A percentile compares a stretch with the other conserved stretches of the same genome.
These are phyloP conservation scores for Roridomyces roridus DNA, from an alignment of 768 basidiomycete genomes.

Conservation along the genomic window DNA sequence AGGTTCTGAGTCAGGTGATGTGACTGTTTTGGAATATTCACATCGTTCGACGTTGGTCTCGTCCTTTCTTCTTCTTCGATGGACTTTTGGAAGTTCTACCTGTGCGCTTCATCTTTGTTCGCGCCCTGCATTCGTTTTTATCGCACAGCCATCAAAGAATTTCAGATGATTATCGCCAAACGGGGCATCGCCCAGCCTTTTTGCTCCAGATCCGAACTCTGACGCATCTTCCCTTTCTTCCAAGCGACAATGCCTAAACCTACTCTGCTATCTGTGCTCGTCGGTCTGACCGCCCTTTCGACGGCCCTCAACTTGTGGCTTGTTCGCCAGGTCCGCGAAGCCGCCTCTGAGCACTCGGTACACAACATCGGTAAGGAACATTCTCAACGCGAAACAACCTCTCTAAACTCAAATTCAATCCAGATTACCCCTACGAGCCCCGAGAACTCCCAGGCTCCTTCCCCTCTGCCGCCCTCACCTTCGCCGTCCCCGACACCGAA, in stretches of 20 bases:
- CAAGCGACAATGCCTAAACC: neutral
- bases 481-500: neutral
- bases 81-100: no score
- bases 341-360: neutral
- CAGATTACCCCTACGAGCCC: conserved; percentile 2
- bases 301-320: conserved; percentile 1
- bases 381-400: no score
- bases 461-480: neutral
- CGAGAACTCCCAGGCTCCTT: conserved; percentile 6
- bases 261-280: neutral
- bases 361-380: conserved; percentile 10
- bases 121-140: no score
- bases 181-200: neutral
- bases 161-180: no score
- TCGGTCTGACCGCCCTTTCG: neutral
- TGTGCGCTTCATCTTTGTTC: no score
- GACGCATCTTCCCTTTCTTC: neutral
- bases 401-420: no score
- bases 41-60: no score
- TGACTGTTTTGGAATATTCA: no score
- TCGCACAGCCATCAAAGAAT: no score
- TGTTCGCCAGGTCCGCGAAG: neutral
- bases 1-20: no score
- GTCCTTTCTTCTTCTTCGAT: no score
- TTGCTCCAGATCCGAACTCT: neutral